Conservation (phyloP, 2,329 filamentous ascomycete species). For the Scolecobasidium constrictum region DNA sequence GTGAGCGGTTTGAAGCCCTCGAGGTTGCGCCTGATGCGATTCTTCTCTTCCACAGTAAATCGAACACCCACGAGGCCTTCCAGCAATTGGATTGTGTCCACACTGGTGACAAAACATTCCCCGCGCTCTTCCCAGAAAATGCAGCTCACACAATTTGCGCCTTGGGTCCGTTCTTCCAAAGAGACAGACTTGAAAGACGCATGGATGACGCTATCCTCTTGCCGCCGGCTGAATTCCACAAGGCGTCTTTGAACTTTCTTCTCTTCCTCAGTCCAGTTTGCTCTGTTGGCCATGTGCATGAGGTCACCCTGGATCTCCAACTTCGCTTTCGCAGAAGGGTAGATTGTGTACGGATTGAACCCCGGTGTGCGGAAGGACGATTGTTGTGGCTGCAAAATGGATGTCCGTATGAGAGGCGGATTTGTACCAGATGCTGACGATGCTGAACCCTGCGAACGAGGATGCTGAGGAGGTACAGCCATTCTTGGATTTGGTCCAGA, state of each 20-base stretch:
- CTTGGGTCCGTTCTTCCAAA: slow-evolving; percentile 65
- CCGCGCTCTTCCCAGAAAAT: slow-evolving; percentile 92
- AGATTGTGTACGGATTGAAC: slow-evolving; percentile 72
- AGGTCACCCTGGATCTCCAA: slow-evolving; percentile 81
- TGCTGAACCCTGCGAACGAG: slow-evolving; percentile 24
- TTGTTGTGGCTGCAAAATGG: slow-evolving; percentile 49
- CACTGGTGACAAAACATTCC: slow-evolving; percentile 88
- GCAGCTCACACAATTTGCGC: slow-evolving; percentile 92
- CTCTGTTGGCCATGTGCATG: slow-evolving; percentile 59
- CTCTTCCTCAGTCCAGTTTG: slow-evolving; percentile 72
- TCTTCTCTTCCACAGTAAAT: slow-evolving; percentile 97
- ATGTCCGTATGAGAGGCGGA: slow-evolving; percentile 56
- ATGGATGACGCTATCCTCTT: slow-evolving; percentile 70
- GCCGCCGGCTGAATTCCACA: slow-evolving; percentile 76
- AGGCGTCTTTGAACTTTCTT: slow-evolving; percentile 68
- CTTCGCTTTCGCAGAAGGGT: slow-evolving; percentile 66
- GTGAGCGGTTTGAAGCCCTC: slow-evolving; percentile 90
- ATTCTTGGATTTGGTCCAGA: slow-evolving; percentile 34
- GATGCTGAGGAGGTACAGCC: slow-evolving; percentile 21
- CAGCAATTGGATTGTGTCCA: slow-evolving; percentile 91
- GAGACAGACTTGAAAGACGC: slow-evolving; percentile 71
- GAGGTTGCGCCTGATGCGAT: slow-evolving; percentile 87
- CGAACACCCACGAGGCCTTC: slow-evolving; percentile 78
- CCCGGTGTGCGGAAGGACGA: slow-evolving; percentile 33
- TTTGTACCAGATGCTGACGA: slow-evolving; percentile 39